Percentiles rank a stretch among this genome's conserved stretches.
Conservation (phyloP, 306 rosid species). For the Adenanthera pavonina region DNA sequence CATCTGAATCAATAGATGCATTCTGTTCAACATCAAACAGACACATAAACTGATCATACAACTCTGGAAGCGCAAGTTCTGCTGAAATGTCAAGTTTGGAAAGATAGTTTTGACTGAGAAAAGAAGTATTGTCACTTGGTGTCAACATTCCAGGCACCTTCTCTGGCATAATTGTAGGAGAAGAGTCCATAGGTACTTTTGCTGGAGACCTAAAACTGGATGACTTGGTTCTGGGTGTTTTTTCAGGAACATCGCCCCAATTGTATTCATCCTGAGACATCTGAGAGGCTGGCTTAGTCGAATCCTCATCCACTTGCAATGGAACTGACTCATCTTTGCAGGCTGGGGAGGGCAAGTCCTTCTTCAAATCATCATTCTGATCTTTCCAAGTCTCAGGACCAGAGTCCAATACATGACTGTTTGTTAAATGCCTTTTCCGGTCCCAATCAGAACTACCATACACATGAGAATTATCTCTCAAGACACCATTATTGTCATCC, state of each 20-base stretch:
- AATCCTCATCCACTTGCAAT: constrained; percentile 55
- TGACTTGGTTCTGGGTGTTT: no score
- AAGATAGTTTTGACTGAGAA: constrained; percentile 73
- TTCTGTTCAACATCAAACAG: constrained; percentile 54
- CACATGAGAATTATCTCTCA: constrained; percentile 79
- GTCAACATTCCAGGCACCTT: constrained; percentile 52
- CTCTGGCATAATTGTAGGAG: constrained; percentile 43
- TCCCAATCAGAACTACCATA: constrained; percentile 93
- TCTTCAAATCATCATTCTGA: constrained; percentile 70
- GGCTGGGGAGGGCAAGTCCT: constrained; percentile 79
- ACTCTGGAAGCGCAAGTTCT: constrained; percentile 66
- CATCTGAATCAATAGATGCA: constrained; percentile 51
- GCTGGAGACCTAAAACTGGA: constrained; percentile 57
- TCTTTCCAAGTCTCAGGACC: constrained; percentile 85
- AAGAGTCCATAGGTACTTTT: constrained; percentile 55
- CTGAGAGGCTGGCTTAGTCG: constrained; percentile 56
- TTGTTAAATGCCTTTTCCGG: constrained; percentile 75
- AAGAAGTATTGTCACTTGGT: constrained; percentile 51
- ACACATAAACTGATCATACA: constrained; percentile 70
- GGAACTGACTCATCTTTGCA: constrained; percentile 63
- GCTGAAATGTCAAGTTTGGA: constrained; percentile 88
- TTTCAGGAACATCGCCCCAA: constrained; percentile 55
- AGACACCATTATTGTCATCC: constrained; percentile 86
- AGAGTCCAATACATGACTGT: constrained; percentile 86
- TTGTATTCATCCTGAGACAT: constrained; percentile 61